Evolutionary conservation across 345 rosid species (phyloP).

Genomic region (Schrenkiella parvula): DNA sequence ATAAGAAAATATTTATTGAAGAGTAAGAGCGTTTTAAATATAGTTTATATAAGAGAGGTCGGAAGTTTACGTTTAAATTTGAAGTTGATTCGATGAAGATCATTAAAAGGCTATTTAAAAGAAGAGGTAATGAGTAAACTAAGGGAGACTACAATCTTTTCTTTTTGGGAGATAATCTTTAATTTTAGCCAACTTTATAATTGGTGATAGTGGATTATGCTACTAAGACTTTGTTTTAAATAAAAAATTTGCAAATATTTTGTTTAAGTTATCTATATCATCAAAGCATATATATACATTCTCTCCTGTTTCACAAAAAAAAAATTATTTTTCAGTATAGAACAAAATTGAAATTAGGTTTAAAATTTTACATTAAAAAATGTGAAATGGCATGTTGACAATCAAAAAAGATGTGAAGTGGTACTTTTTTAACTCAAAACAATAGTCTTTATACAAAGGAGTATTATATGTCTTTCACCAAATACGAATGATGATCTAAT

Average conservation of each 20-base stretch:
- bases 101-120: conserved; percentile 13
- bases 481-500: neutral
- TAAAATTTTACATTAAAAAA: no score
- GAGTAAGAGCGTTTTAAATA: neutral
- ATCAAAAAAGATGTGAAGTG: no score
- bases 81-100: neutral
- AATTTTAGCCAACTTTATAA: neutral
- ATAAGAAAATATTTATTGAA: neutral
- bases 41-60: neutral
- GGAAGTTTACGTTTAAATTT: neutral
- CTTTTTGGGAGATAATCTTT: neutral
- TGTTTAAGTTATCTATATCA: neutral
- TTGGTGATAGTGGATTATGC: neutral
- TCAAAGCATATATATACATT: no score
- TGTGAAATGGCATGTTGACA: no score
- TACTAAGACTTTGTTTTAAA: neutral
- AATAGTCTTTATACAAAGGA: no score
- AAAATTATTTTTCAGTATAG: no score
- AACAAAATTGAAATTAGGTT: no score
- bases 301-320: no score
- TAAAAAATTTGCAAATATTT: neutral
- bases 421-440: no score
- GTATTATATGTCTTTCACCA: neutral
- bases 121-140: conserved; percentile 12
- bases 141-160: neutral